Evolutionary conservation across 108 stramenopile species (phyloP), one percentile per base, ranked within the genome.

Genomic region (Chaetoceros tenuissimus): DNA sequence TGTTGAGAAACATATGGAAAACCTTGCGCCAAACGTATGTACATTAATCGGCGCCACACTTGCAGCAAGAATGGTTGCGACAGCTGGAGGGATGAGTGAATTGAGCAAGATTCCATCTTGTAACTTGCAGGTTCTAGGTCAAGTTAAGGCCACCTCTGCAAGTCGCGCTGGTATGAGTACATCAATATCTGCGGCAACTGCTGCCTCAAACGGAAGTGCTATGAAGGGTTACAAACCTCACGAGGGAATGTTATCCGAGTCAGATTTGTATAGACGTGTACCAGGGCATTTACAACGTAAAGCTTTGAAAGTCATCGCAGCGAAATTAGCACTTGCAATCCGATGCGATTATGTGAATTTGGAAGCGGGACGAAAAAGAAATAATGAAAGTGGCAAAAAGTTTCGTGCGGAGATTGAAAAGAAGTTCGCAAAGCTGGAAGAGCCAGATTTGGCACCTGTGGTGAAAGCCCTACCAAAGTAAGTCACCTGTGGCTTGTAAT

Each of bases 391-490:
- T 2, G 92, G 88, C 27, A 54, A 66, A 21, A 60, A 57, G 50
- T 82, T 82, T 49, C 69, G 78, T 22, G 71, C 66, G 19, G 84
- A 90, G 43, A 59, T 91, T 48, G 63, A 74, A 60, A 49, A 63
- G 19, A 94, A 96, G 67, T 75, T 99, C 54, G 82, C 77, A 53
- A 89, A 97, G 63, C 85, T 81, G 80, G 87, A 94, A 55, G 96
- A 96, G 63, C 94, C 94, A 23, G 89, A 95, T 50, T 82, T 83
- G 63, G 95, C 87, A 27, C 89, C 78, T 47, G 79, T 78, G 8
- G 72, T 87, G 49, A 97, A 97, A 63, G 92, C 98, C 21, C 75
- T 97, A 44, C 98, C 98, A 52, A 93, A 94, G 81, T 88, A 72
- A 88, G 86, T 87, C 48, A 31, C 53, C 23, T 55, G 5, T n/a